phyloP scores from a whole-genome alignment of 1,284 basidiomycete species.

The Phlebopus sp. region DNA sequence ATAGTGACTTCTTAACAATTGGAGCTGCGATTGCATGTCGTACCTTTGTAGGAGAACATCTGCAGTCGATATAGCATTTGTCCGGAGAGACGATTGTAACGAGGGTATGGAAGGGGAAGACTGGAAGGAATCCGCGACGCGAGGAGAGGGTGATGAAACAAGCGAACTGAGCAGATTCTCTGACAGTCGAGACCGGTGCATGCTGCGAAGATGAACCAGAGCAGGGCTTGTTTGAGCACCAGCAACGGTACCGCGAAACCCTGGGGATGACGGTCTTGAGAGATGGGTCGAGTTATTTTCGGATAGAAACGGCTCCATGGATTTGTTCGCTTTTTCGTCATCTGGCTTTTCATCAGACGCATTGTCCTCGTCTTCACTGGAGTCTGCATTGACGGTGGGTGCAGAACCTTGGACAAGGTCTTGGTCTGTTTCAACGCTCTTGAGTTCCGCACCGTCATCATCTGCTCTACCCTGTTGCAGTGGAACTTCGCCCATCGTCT shows the following conservation, averaged over 20 bases:
- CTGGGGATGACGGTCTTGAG: slow-evolving; percentile 16
- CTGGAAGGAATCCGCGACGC: slow-evolving; percentile 49
- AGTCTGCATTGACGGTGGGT: slow-evolving; percentile 23
- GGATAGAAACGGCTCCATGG: slow-evolving; percentile 7
- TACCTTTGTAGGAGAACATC: slow-evolving; percentile 65
- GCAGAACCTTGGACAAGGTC: slow-evolving; percentile 28
- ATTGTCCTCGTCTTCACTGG: slow-evolving; percentile 40
- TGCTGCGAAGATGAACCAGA: slow-evolving; percentile 52
- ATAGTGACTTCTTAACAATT: slow-evolving; percentile 85
- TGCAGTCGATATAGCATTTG: slow-evolving; percentile 42
- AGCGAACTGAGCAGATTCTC: slow-evolving; percentile 74
- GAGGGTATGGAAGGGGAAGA: slow-evolving; percentile 66
- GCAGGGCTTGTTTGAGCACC: slow-evolving; percentile 72
- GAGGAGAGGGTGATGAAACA: slow-evolving; percentile 41
- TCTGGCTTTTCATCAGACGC: slow-evolving; percentile 30
- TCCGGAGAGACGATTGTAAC: slow-evolving; percentile 43
- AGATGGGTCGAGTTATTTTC: slow-evolving; percentile 28
- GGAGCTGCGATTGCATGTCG: slow-evolving; percentile 61
- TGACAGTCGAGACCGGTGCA: slow-evolving; percentile 54
- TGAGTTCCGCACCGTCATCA: slow-evolving; percentile 47
- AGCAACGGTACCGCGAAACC: slow-evolving; percentile 46
- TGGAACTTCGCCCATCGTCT: slow-evolving; percentile 78
- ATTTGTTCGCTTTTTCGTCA: slow-evolving; percentile 16
- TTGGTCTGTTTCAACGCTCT: slow-evolving; percentile 47
- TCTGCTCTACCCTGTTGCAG: slow-evolving; percentile 84